Evolutionary conservation across 441 rosid genomes (phyloP), one percentile per base, ranked within the genome.

Genomic region (Biscutella laevigata): DNA sequence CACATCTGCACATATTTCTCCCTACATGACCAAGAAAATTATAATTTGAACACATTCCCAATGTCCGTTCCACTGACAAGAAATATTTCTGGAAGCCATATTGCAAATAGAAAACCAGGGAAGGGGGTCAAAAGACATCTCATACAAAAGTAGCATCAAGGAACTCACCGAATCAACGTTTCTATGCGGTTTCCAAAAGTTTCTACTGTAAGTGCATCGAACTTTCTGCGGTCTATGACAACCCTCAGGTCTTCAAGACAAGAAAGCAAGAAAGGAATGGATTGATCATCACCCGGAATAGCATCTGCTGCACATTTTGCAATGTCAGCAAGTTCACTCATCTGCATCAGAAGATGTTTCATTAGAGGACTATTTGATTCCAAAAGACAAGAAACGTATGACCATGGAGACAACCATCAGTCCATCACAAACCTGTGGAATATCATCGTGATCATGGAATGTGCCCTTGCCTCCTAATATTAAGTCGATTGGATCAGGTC

Each of bases 151-250:
- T 24, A 32, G 39, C 40, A 72, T 40, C 39, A 51, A 57, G 54
- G 34, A 41, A 61, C 82, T 73, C 51, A 88, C 99, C 79, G 71
- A 46, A 92, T 92, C 72, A 92, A 71, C 68, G 81, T 86, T 76
- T 92, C 99, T 64, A 88, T 92, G 59, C 94, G 85, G n/a, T 87
- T 57, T 55, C 99, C 97, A 77, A 88, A 88, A 43, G 95, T 86
- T 75, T 92, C 97, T 62, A 92, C 94, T 3, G 90, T 84, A 43
- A 88, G 95, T 20, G 99, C 95, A 76, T 86, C 82, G 61, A 82
- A 81, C 74, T 86, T 92, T 71, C 95, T 79, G 66, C 86, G 88
- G 69, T 81, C 95, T 57, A 78, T 73, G 58, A 88, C 90, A 57
- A 74, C 71, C 71, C 85, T 81, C 72, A 88, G 77, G 64, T 82